phyloP scores from a whole-genome alignment of 805 yeast genomes.

The Debaryomyces tyrocola region DNA sequence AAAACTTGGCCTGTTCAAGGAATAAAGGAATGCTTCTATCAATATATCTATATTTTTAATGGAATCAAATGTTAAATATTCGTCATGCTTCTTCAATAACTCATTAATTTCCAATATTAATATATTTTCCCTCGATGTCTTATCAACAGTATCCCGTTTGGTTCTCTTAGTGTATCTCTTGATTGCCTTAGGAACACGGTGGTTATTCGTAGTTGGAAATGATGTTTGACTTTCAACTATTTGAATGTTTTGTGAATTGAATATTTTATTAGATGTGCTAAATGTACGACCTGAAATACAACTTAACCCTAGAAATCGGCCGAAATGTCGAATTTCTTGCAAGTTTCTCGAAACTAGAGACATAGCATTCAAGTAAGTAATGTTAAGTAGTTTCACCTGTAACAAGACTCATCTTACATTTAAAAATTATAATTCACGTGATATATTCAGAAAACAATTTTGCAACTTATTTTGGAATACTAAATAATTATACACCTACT shows the following conservation, averaged over 20 bases:
- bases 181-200: too few relatives aligned
- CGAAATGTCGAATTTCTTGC: too few relatives aligned
- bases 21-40: conserved; percentile 23
- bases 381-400: too few relatives aligned
- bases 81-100: conserved; percentile 12
- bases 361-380: too few relatives aligned
- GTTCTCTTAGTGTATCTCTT: conserved; percentile 15
- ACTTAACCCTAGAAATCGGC: too few relatives aligned
- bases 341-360: too few relatives aligned
- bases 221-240: too few relatives aligned
- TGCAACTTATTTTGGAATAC: not conserved
- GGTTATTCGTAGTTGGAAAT: too few relatives aligned
- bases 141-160: conserved; percentile 31
- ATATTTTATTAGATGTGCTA: too few relatives aligned
- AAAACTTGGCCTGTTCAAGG: conserved; percentile 17
- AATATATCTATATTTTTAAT: conserved; percentile 19
- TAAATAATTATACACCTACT: not conserved
- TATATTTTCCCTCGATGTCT: conserved; percentile 25
- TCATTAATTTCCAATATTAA: conserved; percentile 24
- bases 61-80: conserved; percentile 11
- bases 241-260: too few relatives aligned
- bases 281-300: too few relatives aligned
- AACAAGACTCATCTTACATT: too few relatives aligned
- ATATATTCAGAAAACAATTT: not conserved
- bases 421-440: not conserved